These are phyloP conservation scores for Kodamaea derodonti DNA, from an alignment of 1,139 yeast genomes.

Conservation along the genomic window DNA sequence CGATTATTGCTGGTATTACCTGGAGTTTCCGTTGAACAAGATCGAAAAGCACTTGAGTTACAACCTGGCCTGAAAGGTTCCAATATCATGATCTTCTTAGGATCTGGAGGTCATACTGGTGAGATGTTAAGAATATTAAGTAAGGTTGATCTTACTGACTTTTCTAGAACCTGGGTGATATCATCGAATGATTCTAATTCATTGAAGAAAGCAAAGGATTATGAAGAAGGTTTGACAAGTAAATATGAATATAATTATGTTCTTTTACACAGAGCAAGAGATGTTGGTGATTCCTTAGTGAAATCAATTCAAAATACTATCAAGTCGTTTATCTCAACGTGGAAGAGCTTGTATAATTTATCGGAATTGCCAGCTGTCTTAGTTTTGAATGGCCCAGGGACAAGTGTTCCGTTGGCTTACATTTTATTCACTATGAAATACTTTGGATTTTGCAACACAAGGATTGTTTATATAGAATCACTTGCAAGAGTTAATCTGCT, in stretches of 20 bases:
- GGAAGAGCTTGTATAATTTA: slow-evolving; percentile 16
- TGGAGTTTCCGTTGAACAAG: slow-evolving; percentile 9
- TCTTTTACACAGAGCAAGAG: slow-evolving; percentile 68
- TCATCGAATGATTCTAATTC: slow-evolving; percentile 63
- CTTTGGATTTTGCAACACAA: slow-evolving; percentile 49
- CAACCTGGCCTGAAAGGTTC: slow-evolving; percentile 17
- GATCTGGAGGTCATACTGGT: slow-evolving; percentile 94
- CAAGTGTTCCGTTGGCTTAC: slow-evolving; percentile 74
- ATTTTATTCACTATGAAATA: slow-evolving; percentile 53
- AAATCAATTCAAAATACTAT: slow-evolving; percentile 54
- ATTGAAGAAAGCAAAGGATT: slow-evolving; percentile 41
- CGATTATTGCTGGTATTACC: slow-evolving; percentile 32
- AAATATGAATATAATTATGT: slow-evolving; percentile 23
- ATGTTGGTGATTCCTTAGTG: slow-evolving; percentile 60
- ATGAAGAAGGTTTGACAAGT: slow-evolving; percentile 25
- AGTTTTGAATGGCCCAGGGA: slow-evolving; percentile 91
- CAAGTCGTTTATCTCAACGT: slow-evolving; percentile 32
- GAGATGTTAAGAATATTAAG: slow-evolving; percentile 75
- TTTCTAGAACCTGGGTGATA: slow-evolving; percentile 42
- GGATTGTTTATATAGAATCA: slow-evolving; percentile 79
- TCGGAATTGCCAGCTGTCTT: slow-evolving; percentile 47
- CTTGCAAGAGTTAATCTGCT: slow-evolving; percentile 76
- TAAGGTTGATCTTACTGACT: slow-evolving; percentile 23
- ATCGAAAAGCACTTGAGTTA: slow-evolving; percentile 3
- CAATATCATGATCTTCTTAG: slow-evolving; percentile 54